Base-by-base conservation (phyloP, 164 flowering plant genomes). In the Liriodendron chinense region DNA sequence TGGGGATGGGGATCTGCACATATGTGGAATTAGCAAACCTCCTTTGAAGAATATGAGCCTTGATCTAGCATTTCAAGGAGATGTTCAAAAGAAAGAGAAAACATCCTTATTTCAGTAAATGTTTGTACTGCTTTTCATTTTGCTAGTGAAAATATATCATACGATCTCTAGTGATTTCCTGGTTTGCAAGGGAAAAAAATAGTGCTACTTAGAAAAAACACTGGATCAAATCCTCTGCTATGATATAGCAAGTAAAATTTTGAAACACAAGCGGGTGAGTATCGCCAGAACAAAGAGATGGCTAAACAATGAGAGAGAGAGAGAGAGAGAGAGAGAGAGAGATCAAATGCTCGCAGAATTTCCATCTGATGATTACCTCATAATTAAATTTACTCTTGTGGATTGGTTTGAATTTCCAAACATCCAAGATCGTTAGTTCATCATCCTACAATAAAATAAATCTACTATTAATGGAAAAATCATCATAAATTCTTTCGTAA, bases 351-450 rank as follows among this genome's bases (percentile, higher is more conserved):
- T 7, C 18, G 50, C 14, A 74, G 53, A 65, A 65, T 7, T 65
- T 74, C 59, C 63, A 10, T 77, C 43, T 9, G 18, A 70, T 20
- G 20, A 69, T 75, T 84, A 92, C 98, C 97, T 94, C 98, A 80
- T 94, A 92, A 81, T 71, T 86, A 77, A 92, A 94, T 82, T 92
- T 94, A 84, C 96, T 96, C 80, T 85, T 90, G 76, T 90, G 95
- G 53, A 94, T 87, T 70, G 93, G 87, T 84, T 91, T 92, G 82
- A 94, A 94, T 78, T 94, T 94, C 47, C 98, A 89, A 79, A 94
- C 98, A 89, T 94, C 98, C 91, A 94, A 77, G 75, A 92, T 91
- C 57, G 98, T 92, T 59, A 94, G 82, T 79, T 94, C 98, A 83
- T 94, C 98, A 84, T 94, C 98, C 98, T 94, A 75, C 78, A 78